Conservation (phyloP, 1,139 yeast genomes). For the Saccharomyces hybrid region DNA sequence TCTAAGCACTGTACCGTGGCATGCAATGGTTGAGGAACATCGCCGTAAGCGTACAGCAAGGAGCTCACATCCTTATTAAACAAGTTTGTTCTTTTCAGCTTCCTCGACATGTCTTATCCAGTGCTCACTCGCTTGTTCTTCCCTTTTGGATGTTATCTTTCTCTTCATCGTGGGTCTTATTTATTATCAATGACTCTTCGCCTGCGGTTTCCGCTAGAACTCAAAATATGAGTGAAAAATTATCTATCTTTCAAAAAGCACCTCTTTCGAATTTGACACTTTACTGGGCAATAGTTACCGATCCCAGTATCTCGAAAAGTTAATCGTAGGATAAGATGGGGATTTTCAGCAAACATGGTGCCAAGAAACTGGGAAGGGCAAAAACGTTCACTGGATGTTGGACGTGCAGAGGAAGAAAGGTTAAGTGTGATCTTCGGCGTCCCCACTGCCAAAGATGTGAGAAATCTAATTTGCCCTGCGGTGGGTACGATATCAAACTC, state of each 20-base stretch:
- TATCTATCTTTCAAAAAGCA: background rate
- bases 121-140: background rate
- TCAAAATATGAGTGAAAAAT: background rate
- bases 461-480: conserved; percentile 56
- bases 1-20: conserved; percentile 75
- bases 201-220: conserved; percentile 1
- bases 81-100: conserved; percentile 36
- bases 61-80: conserved; percentile 66
- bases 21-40: conserved; percentile 66
- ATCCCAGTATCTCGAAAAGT: background rate
- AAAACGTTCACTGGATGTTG: conserved; percentile 57
- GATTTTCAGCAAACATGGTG: conserved; percentile 2
- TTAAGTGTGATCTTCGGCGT: conserved; percentile 49
- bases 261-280: background rate
- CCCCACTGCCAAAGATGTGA: conserved; percentile 50
- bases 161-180: background rate
- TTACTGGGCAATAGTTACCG: background rate
- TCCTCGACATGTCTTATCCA: conserved; percentile 24
- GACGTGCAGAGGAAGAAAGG: conserved; percentile 54
- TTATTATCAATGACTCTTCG: background rate
- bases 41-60: conserved; percentile 79
- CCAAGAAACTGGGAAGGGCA: conserved; percentile 14
- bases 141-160: background rate
- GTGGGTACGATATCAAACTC: conserved; percentile 74
- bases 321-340: background rate